Conservation (phyloP, 306 rosid genomes). For the Hippophae gyantsensis region DNA sequence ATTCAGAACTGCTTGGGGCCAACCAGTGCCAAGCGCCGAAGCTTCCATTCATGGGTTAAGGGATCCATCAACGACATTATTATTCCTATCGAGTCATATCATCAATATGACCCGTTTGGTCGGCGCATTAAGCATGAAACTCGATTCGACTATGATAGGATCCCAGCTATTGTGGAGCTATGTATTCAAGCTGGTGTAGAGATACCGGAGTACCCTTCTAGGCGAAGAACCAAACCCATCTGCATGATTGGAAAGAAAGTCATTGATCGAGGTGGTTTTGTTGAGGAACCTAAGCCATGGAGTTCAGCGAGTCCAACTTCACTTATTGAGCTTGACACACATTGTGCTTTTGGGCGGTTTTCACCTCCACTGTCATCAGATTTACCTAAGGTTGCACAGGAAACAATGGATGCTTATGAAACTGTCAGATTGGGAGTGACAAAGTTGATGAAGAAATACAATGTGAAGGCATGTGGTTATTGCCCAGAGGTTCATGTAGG, state of each 20-base stretch:
- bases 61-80: conserved; percentile 78
- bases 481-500: conserved; percentile 98
- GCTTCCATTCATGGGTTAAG: conserved; percentile 81
- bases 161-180: conserved; percentile 90
- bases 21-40: conserved; percentile 44
- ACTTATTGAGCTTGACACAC: conserved; percentile 61
- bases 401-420: conserved; percentile 63
- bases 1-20: conserved; percentile 63
- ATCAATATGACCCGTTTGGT: conserved; percentile 89
- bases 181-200: conserved; percentile 98
- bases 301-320: conserved; percentile 36
- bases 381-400: conserved; percentile 63
- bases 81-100: conserved; percentile 80
- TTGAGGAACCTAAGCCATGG: conserved; percentile 64
- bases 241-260: conserved; percentile 68
- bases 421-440: conserved; percentile 52
- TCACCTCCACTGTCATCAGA: conserved; percentile 45
- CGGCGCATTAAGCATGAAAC: conserved; percentile 71
- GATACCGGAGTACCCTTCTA: conserved; percentile 84
- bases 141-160: conserved; percentile 78
- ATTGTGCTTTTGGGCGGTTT: conserved; percentile 47
- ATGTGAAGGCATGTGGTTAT: conserved; percentile 90
- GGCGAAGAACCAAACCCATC: conserved; percentile 71
- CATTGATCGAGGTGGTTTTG: conserved; percentile 65
- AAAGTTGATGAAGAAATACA: conserved; percentile 72